Base-by-base conservation (phyloP, 225 moss, liverwort and hornwort species). In the Physcomitrellopsis africana region DNA sequence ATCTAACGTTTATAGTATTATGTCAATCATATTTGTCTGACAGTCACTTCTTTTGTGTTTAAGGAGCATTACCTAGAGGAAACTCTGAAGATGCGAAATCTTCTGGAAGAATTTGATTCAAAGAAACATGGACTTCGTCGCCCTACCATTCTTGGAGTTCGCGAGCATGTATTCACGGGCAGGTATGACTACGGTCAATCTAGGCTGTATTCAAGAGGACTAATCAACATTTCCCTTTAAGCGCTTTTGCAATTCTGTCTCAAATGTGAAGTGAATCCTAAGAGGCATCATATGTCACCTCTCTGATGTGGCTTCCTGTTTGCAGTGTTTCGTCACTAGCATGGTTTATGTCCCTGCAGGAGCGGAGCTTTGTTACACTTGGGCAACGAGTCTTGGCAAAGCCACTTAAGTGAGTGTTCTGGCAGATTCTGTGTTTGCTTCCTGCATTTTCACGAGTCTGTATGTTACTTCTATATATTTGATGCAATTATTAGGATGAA, bases 331-430 rank as follows among this genome's bases (percentile, higher is more conserved):
- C 91, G 53, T 91, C 91, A 46, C 82, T 91, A 79, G 91, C 88
- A 72, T 91, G 88, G 91, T 91, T 91, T 63, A 91, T 91, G 91
- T 91, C 91, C 19, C 60, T 83, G 56, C 91, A 91, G 76, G 91
- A 91, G 73, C 82, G 86, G 60, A 91, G 86, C 68, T 86, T 86
- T 75, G 91, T 91, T 37, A 91, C 91, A 59, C 82, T 91, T 61
- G 91, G 91, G 51, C 91, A 91, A 63, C 82, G 91, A 22, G 91
- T 91, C 61, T 84, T 91, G 55, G 82, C 83, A 53, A 81, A 75
- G 20, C 84, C 88, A 26, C 73, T 91, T n/a, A 91, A 91, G 89
- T 89, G 59, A 77, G 89, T 83, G 24, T 46, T 63, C 57, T 37
- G 73, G 24, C 44, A 67, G 53, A 43, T 47, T 73, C 59, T 72